Evolutionary conservation across 2,329 filamentous ascomycete genomes (phyloP), one percentile per base, ranked within the genome.

Genomic region (Aspergillus sclerotialis): DNA sequence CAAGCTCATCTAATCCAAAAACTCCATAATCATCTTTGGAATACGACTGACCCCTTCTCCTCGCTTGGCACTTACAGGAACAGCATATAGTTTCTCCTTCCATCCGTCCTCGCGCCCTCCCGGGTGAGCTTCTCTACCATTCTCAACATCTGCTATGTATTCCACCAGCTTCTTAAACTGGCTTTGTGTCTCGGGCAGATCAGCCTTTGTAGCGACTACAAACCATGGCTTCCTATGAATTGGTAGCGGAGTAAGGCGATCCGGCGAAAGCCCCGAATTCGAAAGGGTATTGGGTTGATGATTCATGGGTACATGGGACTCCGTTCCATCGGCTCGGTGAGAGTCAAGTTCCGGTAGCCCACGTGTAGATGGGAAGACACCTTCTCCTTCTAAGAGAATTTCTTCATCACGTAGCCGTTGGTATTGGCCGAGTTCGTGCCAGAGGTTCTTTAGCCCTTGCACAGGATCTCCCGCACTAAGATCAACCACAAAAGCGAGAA

Each of bases 161-260:
- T 64, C 63, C 45, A 79, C 78, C 46, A 98, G 65, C 33, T 66
- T 62, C 23, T 60, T 63, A 57, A 86, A 98, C 55, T 92, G 93
- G 15, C 78, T 74, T 57, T 88, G 76, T 2, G 92, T 94, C 3
- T 74, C 75, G 3, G 80, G 76, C 35, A 94, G 58, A 57, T 96
- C 90, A 1, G 86, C 89, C 63, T 96, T 96, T 13, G 89, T 95
- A 1, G 86, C 90, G 28, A 95, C 80, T 4, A 95, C 89, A 52
- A 94, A 92, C 92, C 92, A 98, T 1, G 92, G 89, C 65, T 98
- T 98, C 21, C 76, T 77, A n/a, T 84, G 84, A 45, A 96, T 93
- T 26, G 82, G 78, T n/a, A 84, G 70, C 8, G 75, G 64, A 15
- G 61, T 60, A 21, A 74, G 58, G 15, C 64, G 69, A 26, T 67